Evolutionary conservation across 2,329 filamentous ascomycete species (phyloP).

Genomic region (Didymella keratinophila): DNA sequence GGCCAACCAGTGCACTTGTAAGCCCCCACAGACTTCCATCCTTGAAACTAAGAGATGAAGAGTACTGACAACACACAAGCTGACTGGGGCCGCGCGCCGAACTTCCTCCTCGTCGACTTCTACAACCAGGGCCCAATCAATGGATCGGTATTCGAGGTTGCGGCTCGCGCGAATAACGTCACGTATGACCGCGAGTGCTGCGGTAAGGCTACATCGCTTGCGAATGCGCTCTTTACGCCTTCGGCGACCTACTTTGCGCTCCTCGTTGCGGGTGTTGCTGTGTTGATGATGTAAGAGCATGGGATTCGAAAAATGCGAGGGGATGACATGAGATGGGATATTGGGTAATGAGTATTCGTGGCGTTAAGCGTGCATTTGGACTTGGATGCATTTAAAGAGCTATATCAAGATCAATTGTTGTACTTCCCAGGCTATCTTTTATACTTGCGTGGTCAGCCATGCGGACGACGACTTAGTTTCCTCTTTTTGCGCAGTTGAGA

Average conservation of each 20-base stretch:
- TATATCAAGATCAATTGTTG: too few species aligned
- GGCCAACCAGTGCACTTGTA: constrained; percentile 45
- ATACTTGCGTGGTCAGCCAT: too few species aligned
- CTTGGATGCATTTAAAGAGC: background rate
- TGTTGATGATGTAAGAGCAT: constrained; percentile 27
- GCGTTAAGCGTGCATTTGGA: constrained; percentile 6
- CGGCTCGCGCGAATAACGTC: constrained; percentile 70
- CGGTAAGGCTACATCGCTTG: constrained; percentile 49
- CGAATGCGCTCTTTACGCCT: constrained; percentile 19
- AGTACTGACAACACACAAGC: constrained; percentile 32
- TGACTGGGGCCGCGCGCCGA: constrained; percentile 49
- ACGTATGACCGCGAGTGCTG: constrained; percentile 70
- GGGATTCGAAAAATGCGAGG: too few species aligned
- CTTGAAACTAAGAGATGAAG: background rate
- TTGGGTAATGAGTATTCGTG: background rate
- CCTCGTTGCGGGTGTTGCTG: constrained; percentile 27
- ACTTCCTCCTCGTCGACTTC: constrained; percentile 54
- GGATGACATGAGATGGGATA: too few species aligned
- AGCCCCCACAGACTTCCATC: constrained; percentile 16
- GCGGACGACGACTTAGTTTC: too few species aligned
- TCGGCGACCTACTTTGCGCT: constrained; percentile 30
- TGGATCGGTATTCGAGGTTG: constrained; percentile 52
- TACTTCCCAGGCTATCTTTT: too few species aligned
- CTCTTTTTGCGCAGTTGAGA: too few species aligned
- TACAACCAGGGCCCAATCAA: constrained; percentile 49